A percentile compares a stretch with the other conserved stretches of the same genome.
phyloP scores from a whole-genome alignment of 1,139 yeast species.

The Geotrichum aggregatum region DNA sequence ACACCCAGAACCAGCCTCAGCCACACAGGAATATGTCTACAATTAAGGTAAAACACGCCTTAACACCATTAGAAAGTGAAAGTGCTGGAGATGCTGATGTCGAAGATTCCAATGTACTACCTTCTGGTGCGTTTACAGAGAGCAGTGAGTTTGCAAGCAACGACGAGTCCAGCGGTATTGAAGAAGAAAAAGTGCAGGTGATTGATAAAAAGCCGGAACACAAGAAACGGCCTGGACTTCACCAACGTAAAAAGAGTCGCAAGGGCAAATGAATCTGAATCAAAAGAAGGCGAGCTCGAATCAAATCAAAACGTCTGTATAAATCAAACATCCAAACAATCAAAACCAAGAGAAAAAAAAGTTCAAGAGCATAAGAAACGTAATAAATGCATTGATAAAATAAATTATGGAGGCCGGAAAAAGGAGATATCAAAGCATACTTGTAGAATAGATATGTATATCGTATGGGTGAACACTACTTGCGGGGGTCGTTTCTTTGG shows the following conservation, averaged over 20 bases:
- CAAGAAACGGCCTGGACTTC: neutral
- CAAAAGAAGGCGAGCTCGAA: neutral
- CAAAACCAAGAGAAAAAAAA: neutral
- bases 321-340: neutral
- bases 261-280: neutral
- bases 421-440: neutral
- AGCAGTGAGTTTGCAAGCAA: neutral
- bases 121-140: neutral
- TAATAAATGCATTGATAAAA: neutral
- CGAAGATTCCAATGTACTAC: neutral
- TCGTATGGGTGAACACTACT: no score
- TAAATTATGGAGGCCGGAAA: neutral
- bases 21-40: neutral
- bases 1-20: neutral
- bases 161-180: neutral
- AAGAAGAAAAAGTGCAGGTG: neutral
- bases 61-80: neutral
- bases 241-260: constrained; percentile 8
- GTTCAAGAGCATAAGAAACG: neutral
- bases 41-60: neutral
- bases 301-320: neutral
- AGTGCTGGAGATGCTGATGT: neutral
- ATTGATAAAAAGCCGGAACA: neutral
- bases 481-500: constrained; percentile 80
- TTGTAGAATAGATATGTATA: no score